Base-by-base conservation (phyloP, 1,284 basidiomycete genomes). In the Ceratobasidium theobromae region DNA sequence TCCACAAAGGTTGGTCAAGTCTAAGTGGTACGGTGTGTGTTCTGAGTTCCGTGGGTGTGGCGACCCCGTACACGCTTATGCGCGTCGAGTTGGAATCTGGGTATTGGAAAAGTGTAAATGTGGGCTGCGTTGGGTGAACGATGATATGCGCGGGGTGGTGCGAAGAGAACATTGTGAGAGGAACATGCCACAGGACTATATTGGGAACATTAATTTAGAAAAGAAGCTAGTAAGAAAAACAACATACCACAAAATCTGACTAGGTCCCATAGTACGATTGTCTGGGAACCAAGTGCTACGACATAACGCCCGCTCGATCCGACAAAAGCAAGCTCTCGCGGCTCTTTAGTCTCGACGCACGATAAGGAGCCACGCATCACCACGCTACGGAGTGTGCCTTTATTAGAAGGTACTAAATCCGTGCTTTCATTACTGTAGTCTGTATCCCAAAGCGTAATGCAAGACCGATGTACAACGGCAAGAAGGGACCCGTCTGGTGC, bases 401-500 rank as follows among this genome's bases (percentile, higher is more conserved):
- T n/a, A n/a, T n/a, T n/a, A n/a, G n/a, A n/a, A 21, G 1, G 79
- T 77, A 14, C 76, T 73, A 65, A 81, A 80, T 8, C 69, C 72
- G 21, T 78, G 70, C 54, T 73, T 71, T 48, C 68, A 68, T 0
- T 75, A 71, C 88, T 90, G 46, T 84, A 86, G 28, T 79, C 74
- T 0, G 91, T 83, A 71, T 93, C 87, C 78, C 93, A 97, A 2
- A 99, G 76, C 4, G 87, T 86, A 53, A 96, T 81, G 66, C 86
- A 84, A 21, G 82, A 74, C 0, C 85, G 86, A 57, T 91, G 83
- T 6, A 87, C 81, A 5, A 96, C 81, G 3, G 89, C 91, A 27
- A 98, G 79, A 40, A 99, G 80, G 11, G 95, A 95, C 6, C 86
- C 90, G 74, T 98, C 96, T 0, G 83, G 83, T 4, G 95, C 93